These are phyloP conservation scores for Paramecium bursaria DNA, from an alignment of 73 alveolate genomes.

Conservation along the genomic window DNA sequence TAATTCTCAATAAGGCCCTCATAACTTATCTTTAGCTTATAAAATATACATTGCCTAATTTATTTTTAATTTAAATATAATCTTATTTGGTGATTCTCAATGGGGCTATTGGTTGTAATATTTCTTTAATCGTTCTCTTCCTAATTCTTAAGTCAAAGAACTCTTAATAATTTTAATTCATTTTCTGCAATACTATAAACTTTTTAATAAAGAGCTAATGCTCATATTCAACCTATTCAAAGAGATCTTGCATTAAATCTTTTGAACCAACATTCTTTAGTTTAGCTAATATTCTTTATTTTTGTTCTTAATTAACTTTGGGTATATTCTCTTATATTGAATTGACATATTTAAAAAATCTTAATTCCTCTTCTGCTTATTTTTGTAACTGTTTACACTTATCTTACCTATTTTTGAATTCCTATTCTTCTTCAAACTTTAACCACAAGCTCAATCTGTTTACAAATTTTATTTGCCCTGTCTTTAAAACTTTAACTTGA, in stretches of 20 bases:
- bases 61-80: background rate
- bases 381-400: slow-evolving; percentile 15
- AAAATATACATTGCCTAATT: background rate
- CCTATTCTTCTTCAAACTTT: slow-evolving; percentile 42
- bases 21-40: slow-evolving; percentile 38
- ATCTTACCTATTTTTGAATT: slow-evolving; percentile 43
- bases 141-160: slow-evolving; percentile 3
- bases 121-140: slow-evolving; percentile 13
- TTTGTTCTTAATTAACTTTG: background rate
- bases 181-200: background rate
- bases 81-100: background rate
- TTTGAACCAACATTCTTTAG: background rate
- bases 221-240: slow-evolving; percentile 55
- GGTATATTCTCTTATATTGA: slow-evolving; percentile 27
- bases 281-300: slow-evolving; percentile 22
- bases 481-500: slow-evolving; percentile 43
- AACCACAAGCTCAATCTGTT: slow-evolving; percentile 47
- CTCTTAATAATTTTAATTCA: slow-evolving; percentile 16
- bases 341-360: slow-evolving; percentile 65
- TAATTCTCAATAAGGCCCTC: slow-evolving; percentile 28
- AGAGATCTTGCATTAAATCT: slow-evolving; percentile 10
- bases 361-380: slow-evolving; percentile 67
- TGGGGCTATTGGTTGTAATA: background rate
- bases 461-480: slow-evolving; percentile 34
- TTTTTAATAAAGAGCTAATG: slow-evolving; percentile 57